Evolutionary conservation across 2,329 filamentous ascomycete genomes (phyloP), one percentile per base, ranked within the genome.

Genomic region (Thielaviopsis ethacetica): DNA sequence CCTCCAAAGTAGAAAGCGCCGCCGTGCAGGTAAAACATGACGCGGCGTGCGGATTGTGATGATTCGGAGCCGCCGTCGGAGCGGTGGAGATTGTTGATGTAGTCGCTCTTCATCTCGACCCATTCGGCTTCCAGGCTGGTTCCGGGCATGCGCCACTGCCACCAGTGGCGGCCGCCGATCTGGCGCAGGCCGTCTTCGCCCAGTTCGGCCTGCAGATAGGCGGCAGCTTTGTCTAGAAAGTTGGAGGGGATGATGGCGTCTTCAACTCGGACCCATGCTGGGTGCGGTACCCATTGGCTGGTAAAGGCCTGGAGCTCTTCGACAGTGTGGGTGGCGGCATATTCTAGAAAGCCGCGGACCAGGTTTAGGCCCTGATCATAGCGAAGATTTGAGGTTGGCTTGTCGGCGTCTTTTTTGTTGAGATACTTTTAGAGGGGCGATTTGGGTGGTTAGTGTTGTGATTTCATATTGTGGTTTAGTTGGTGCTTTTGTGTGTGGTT

Each of bases 1-100:
- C 89, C 94, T 15, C 93, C 91, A 68, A 98, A 97, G 72, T 85
- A 98, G 71, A 95, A 97, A 21, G 87, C 91, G 6, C 91, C 91
- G 15, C 93, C 93, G 67, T 97, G 93, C 22, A 97, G 77, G 71
- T 97, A 97, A 24, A 98, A 75, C 81, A 97, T 95, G 60, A 95
- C 83, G 57, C 90, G 82, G n/a, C 61, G 53, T 6, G 55, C 9
- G n/a, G 26, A 30, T 19, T 54, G 38, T 22, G 26, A 30, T n/a
- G 17, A n/a, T 12, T 22, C 17, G n/a, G 34, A 72, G 73, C 0
- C 73, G 73, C 0, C 73, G 72, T 38, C 57, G 21, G 47, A 30
- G 17, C 53, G 56, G 12, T 54, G 52, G 4, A 49, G 44, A 19
- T 58, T 56, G 5, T 44, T 49, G 27, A 67, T 67, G 66, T 88